phyloP scores from a whole-genome alignment of 1,139 yeast species.

The Hansenula sp. region DNA sequence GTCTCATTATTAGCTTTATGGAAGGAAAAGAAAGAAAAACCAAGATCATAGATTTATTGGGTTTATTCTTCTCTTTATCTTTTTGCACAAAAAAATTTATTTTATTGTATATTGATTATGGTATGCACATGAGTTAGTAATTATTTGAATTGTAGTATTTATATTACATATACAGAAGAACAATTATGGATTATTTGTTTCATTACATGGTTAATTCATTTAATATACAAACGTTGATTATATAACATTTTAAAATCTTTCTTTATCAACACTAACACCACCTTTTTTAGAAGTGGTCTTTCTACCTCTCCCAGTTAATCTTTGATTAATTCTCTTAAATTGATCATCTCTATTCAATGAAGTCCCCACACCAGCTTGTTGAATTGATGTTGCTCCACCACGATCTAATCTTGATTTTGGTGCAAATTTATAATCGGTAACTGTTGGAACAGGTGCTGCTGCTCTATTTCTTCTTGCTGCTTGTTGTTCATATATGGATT shows the following conservation, averaged over 20 bases:
- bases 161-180: constrained; percentile 21
- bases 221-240: not conserved
- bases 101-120: constrained; percentile 4
- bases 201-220: too few relatives aligned
- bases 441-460: constrained; percentile 86
- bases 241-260: constrained; percentile 35
- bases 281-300: constrained; percentile 45
- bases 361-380: constrained; percentile 46
- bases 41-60: constrained; percentile 74
- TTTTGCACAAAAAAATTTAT: not conserved
- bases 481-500: constrained; percentile 76
- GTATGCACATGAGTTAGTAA: constrained; percentile 1
- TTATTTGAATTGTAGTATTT: not conserved
- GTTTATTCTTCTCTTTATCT: constrained; percentile 1
- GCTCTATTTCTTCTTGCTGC: constrained; percentile 95
- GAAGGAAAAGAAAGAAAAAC: constrained; percentile 99
- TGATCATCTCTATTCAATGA: constrained; percentile 63
- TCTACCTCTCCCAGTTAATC: constrained; percentile 39
- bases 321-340: constrained; percentile 57
- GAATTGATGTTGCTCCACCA: constrained; percentile 26
- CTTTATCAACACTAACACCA: constrained; percentile 80
- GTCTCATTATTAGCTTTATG: constrained; percentile 99
- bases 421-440: constrained; percentile 87
- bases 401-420: constrained; percentile 62
- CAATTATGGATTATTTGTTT: too few relatives aligned